These are phyloP conservation scores for Mycena amicta DNA, from an alignment of 768 basidiomycete species.

Conservation along the genomic window DNA sequence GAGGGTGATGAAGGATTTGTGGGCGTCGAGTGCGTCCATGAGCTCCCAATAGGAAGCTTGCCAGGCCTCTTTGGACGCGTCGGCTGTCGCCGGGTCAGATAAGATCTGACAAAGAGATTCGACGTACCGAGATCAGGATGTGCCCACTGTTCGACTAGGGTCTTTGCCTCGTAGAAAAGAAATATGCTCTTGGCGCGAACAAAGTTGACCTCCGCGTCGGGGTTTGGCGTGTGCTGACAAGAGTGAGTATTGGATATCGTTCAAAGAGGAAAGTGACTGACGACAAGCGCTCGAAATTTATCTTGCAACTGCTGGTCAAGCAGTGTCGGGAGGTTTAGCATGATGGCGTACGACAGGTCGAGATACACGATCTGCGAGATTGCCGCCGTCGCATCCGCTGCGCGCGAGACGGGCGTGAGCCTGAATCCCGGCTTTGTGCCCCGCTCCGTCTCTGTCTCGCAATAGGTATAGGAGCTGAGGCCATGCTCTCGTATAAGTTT, in stretches of 20 bases:
- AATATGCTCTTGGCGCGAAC: constrained; percentile 9
- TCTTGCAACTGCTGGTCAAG: neutral
- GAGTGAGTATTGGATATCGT: neutral
- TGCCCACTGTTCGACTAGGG: neutral
- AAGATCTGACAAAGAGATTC: no score
- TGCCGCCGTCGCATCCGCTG: constrained; percentile 5
- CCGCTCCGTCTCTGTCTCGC: neutral
- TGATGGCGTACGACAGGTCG: constrained; percentile 6
- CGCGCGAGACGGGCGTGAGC: neutral
- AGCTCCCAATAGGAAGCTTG: constrained; percentile 7
- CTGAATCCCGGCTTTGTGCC: neutral
- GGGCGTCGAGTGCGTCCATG: constrained; percentile 11
- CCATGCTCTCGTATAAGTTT: neutral
- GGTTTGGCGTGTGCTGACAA: neutral
- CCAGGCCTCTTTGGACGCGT: neutral
- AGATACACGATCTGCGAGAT: constrained; percentile 13
- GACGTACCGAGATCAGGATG: neutral
- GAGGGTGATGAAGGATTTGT: constrained; percentile 4
- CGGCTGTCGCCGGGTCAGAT: no score
- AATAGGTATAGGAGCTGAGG: neutral
- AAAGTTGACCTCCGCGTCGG: constrained; percentile 10
- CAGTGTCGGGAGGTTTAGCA: neutral
- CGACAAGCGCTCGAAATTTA: neutral
- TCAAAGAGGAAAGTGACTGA: neutral
- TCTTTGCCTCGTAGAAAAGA: neutral